These are phyloP conservation scores for Spencermartinsiella ligniputridi DNA, from an alignment of 1,139 yeast genomes.

Conservation along the genomic window DNA sequence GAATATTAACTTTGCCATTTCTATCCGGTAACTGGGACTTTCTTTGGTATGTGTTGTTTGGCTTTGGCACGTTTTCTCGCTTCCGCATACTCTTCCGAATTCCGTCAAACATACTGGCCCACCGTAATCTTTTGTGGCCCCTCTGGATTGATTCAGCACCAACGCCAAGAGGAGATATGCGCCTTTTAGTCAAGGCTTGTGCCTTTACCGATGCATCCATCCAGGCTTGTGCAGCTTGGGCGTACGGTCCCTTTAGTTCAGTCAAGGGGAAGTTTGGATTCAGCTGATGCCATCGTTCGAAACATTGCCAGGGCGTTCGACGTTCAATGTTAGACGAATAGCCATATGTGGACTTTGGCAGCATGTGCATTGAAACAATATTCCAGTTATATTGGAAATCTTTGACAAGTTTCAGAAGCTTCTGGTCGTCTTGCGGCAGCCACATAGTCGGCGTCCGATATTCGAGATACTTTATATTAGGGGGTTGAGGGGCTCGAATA, in stretches of 20 bases:
- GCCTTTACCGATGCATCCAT: slow-evolving; percentile 84
- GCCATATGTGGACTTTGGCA: slow-evolving; percentile 57
- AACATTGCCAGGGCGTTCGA: slow-evolving; percentile 98
- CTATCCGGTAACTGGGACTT: slow-evolving; percentile 30
- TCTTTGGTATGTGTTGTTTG: slow-evolving; percentile 35
- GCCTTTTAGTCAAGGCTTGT: slow-evolving; percentile 79
- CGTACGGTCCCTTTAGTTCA: slow-evolving; percentile 84
- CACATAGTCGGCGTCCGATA: slow-evolving; percentile 88
- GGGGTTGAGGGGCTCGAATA: slow-evolving; percentile 74
- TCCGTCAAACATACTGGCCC: slow-evolving; percentile 98
- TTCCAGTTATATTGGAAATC: slow-evolving; percentile 94
- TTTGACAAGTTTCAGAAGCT: slow-evolving; percentile 72
- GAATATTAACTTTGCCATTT: slow-evolving; percentile 33
- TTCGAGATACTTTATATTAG: slow-evolving; percentile 71
- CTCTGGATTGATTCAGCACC: slow-evolving; percentile 88
- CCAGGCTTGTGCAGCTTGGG: slow-evolving; percentile 86
- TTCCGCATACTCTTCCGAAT: slow-evolving; percentile 86
- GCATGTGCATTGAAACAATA: slow-evolving; percentile 75
- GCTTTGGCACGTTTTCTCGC: slow-evolving; percentile 66
- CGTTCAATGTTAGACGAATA: slow-evolving; percentile 87
- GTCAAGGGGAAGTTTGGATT: slow-evolving; percentile 80
- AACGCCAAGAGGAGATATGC: slow-evolving; percentile 88
- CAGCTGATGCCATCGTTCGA: slow-evolving; percentile 90
- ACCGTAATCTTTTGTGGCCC: slow-evolving; percentile 82
- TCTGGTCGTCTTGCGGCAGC: slow-evolving; percentile 90